Conservation (phyloP, 2,329 filamentous ascomycete genomes). For the Monilinia laxa region DNA sequence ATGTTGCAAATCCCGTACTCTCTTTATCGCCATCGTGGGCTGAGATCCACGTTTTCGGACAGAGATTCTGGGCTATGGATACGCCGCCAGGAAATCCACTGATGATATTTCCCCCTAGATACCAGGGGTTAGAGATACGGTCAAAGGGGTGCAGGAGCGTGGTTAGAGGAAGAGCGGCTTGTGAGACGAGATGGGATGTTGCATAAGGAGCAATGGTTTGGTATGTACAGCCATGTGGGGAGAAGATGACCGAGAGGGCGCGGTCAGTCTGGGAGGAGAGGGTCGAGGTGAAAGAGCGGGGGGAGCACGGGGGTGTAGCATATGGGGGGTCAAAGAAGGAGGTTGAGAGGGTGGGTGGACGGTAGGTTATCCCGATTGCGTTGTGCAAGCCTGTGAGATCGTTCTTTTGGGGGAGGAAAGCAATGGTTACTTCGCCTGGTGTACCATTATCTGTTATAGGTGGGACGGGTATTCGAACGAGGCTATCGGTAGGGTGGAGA, state of each 20-base stretch:
- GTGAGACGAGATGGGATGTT: constrained; percentile 54
- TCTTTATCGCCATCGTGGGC: constrained; percentile 62
- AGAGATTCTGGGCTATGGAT: constrained; percentile 54
- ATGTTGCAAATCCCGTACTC: constrained; percentile 52
- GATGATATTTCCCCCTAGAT: constrained; percentile 58
- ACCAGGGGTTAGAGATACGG: constrained; percentile 58
- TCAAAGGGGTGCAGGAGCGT: constrained; percentile 66
- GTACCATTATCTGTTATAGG: constrained; percentile 52
- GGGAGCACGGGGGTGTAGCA: constrained; percentile 31
- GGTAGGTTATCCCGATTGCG: constrained; percentile 71
- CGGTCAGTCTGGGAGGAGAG: constrained; percentile 57
- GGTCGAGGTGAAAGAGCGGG: constrained; percentile 45
- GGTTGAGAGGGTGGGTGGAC: constrained; percentile 42
- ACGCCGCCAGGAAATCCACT: constrained; percentile 57
- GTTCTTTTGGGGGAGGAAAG: constrained; percentile 60
- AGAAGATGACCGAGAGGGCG: constrained; percentile 62
- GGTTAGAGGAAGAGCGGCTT: constrained; percentile 60
- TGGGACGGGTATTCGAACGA: constrained; percentile 52
- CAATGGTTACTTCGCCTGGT: constrained; percentile 68
- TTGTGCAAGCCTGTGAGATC: constrained; percentile 63
- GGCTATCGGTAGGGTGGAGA: constrained; percentile 32
- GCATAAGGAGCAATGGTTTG: constrained; percentile 55
- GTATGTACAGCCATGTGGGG: constrained; percentile 61
- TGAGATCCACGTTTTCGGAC: constrained; percentile 58
- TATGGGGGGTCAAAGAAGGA: constrained; percentile 15